Conservation (phyloP, 129 eudicot species). For the Centaurea solstitialis region DNA sequence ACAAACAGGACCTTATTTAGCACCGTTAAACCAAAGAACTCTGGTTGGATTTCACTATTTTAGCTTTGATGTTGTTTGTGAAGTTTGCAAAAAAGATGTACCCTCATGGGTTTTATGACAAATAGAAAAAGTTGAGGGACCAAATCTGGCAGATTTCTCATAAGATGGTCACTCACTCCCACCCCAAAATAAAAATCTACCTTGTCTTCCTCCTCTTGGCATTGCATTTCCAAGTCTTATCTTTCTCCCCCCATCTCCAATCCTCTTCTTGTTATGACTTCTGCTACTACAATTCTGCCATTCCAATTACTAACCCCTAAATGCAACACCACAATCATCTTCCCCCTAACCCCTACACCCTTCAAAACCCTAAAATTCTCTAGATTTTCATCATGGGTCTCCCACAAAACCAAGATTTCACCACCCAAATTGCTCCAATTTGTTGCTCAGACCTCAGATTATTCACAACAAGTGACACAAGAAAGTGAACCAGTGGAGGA, state of each 20-base stretch:
- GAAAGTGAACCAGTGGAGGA: conserved; percentile 24
- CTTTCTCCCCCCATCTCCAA: conserved; percentile 22
- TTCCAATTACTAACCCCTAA: conserved; percentile 36
- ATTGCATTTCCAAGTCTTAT: conserved; percentile 32
- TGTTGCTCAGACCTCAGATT: conserved; percentile 48
- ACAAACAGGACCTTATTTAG: background rate
- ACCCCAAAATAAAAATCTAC: background rate
- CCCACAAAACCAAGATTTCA: conserved; percentile 40
- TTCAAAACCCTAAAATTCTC: conserved; percentile 14
- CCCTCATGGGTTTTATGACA: background rate
- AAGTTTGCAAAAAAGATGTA: background rate
- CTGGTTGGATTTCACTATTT: background rate
- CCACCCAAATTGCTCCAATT: conserved; percentile 29
- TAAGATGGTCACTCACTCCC: background rate
- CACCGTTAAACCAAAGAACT: background rate
- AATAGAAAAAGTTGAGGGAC: conserved; percentile 20
- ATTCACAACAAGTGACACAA: conserved; percentile 47
- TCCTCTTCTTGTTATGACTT: conserved; percentile 35
- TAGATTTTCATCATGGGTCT: conserved; percentile 26
- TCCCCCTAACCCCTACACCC: conserved; percentile 30
- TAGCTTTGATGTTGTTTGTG: background rate
- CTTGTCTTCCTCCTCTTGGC: conserved; percentile 18
- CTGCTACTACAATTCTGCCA: conserved; percentile 33
- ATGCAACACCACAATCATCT: conserved; percentile 22
- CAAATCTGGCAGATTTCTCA: background rate